phyloP scores from a whole-genome alignment of 73 alveolate species.

The Blepharisma japonicum region DNA sequence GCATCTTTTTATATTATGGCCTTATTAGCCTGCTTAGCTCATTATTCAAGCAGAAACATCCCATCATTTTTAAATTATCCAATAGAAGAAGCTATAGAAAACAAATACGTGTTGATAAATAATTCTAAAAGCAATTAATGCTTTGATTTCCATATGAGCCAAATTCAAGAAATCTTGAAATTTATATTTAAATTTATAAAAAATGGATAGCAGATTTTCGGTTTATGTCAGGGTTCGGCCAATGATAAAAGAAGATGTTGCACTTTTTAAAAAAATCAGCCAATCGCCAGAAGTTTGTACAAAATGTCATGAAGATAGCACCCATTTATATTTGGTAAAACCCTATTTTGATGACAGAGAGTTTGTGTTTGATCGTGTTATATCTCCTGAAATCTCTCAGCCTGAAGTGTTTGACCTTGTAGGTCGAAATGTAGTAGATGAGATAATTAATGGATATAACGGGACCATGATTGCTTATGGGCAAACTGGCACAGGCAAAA shows the following conservation, averaged over 20 bases:
- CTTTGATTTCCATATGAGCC: too few relatives aligned
- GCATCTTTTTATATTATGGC: background rate
- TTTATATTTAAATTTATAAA: too few relatives aligned
- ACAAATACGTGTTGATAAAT: too few relatives aligned
- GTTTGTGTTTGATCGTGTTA: constrained; percentile 81
- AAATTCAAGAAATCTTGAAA: too few relatives aligned
- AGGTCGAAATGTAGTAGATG: constrained; percentile 71
- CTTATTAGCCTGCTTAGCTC: too few relatives aligned
- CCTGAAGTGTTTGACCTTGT: constrained; percentile 60
- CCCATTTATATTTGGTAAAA: constrained; percentile 32
- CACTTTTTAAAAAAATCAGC: background rate
- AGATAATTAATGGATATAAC: constrained; percentile 74
- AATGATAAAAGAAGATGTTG: background rate
- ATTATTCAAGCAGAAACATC: too few relatives aligned
- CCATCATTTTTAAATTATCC: too few relatives aligned
- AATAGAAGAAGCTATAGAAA: too few relatives aligned
- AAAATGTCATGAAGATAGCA: constrained; percentile 32
- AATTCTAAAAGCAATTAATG: too few relatives aligned
- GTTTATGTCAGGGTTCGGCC: constrained; percentile 22
- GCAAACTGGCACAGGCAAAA: constrained; percentile 96
- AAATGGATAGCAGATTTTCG: constrained; percentile 29
- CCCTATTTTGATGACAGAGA: constrained; percentile 55
- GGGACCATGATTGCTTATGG: constrained; percentile 96
- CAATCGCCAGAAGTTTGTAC: constrained; percentile 1
- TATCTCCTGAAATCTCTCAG: constrained; percentile 66